Evolutionary conservation across 2,329 filamentous ascomycete species (phyloP).

Genomic region (Calonectria fujianensis): DNA sequence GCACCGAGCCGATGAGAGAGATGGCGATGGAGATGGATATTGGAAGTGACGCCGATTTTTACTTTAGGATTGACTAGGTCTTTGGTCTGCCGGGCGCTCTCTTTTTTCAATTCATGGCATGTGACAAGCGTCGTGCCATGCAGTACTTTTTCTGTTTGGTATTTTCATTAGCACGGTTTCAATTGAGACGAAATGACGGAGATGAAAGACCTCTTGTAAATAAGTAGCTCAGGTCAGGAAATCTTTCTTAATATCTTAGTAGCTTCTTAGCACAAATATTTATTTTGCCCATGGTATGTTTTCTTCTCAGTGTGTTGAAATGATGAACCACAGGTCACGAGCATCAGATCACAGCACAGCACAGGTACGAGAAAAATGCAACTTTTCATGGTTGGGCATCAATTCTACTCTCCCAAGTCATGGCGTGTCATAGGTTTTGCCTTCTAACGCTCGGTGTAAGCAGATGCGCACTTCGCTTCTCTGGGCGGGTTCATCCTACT

Average conservation of each 20-base stretch:
- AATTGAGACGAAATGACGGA: neutral
- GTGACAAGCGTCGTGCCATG: neutral
- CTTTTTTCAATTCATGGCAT: neutral
- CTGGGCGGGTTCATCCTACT: neutral
- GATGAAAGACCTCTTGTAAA: neutral
- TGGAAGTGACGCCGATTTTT: neutral
- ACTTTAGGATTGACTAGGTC: neutral
- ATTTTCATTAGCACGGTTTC: neutral
- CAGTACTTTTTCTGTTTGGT: neutral
- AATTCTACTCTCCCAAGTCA: neutral
- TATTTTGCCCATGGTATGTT: neutral
- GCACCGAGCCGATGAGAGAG: conserved; percentile 16
- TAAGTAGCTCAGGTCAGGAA: neutral
- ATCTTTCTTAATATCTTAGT: neutral
- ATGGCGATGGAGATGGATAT: conserved; percentile 13
- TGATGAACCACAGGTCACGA: no score
- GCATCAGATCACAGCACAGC: no score
- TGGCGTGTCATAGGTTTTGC: neutral
- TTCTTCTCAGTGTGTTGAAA: no score
- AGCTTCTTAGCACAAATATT: neutral
- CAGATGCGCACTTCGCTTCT: neutral
- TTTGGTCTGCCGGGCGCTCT: neutral
- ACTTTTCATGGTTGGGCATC: neutral
- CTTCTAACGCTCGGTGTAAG: neutral
- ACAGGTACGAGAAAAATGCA: neutral